Base-by-base conservation (phyloP, 768 basidiomycete species). In the Suillus bovinus region DNA sequence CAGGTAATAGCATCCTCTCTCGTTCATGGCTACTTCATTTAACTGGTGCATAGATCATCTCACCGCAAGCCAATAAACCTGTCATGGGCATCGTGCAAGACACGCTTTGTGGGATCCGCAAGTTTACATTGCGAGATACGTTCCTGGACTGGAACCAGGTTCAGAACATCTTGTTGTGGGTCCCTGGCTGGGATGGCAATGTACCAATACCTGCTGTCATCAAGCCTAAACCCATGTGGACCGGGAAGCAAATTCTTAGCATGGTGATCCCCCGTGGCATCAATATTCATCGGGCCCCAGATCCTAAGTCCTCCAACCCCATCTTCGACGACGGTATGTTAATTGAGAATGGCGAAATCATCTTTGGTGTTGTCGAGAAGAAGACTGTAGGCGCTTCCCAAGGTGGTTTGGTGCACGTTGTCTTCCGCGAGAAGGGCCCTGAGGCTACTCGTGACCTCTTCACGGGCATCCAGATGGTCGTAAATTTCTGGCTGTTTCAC, bases 61-160 rank as follows among this genome's bases (percentile, higher is more conserved):
- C 96, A 8, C 97, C 97, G 0, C 97, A 99, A 82, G 96, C 96
- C 57, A 99, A 99, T 80, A 98, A 98, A 77, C 96, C 96, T 20
- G 96, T 98, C 69, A 99, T 99, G 96, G 97, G 94, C 63, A 99
- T 99, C 69, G 96, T 99, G 34, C 97, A 99, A 75, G 97, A 99
- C 72, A 99, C 97, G 0, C 87, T 99, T 1, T 97, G 95, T 71
- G 97, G 97, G 70, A 89, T 99, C 59, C 90, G 97, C 61, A 99
- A 99, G 76, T 94, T 99, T 73, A 99, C 97, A 0, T 80, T 99
- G 7, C 93, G 96, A 29, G 97, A 99, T 72, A 87, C 88, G 20
- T 98, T 99, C 80, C 78, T 97, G 72, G 97, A 99, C 67, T 97
- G 94, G 94, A 88, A 87, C 61, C 87, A 89, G 46, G 95, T 99